phyloP scores from a whole-genome alignment of 257 asterid species.

The Catharanthus roseus region DNA sequence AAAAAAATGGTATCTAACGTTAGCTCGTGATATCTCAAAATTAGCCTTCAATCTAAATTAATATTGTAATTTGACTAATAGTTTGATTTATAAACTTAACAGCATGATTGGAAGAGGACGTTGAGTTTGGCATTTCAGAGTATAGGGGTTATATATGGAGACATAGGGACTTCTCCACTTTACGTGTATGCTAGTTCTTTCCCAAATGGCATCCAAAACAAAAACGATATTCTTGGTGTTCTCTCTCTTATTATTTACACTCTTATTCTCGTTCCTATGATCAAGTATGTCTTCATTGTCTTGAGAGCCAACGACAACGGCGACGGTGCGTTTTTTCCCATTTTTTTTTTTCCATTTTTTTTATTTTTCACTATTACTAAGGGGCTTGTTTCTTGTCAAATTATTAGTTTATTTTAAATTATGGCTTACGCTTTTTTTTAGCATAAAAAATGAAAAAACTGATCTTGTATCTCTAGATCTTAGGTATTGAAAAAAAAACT shows the following conservation, averaged over 20 bases:
- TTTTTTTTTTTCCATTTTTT: background rate
- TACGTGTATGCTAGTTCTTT: slow-evolving; percentile 61
- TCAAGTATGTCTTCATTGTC: slow-evolving; percentile 65
- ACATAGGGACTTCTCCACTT: slow-evolving; percentile 78
- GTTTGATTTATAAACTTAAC: background rate
- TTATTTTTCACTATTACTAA: too few relatives aligned
- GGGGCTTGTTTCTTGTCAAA: too few relatives aligned
- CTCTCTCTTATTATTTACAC: slow-evolving; percentile 73
- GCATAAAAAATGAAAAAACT: too few relatives aligned
- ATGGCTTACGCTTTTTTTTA: too few relatives aligned
- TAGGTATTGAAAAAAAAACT: too few relatives aligned
- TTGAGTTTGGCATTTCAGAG: slow-evolving; percentile 68
- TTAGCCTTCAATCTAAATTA: too few relatives aligned
- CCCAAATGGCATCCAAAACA: slow-evolving; percentile 31
- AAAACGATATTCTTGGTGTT: slow-evolving; percentile 52
- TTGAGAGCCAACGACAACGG: slow-evolving; percentile 78
- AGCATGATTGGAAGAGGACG: slow-evolving; percentile 41
- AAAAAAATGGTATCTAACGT: too few relatives aligned
- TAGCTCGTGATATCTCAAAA: too few relatives aligned
- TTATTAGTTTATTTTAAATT: too few relatives aligned
- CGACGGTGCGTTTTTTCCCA: slow-evolving; percentile 35
- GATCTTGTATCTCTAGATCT: too few relatives aligned
- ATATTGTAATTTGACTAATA: background rate
- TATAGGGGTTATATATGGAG: slow-evolving; percentile 76
- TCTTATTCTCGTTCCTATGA: slow-evolving; percentile 48